phyloP scores from a whole-genome alignment of 352 stramenopile species.

The Globisporangium sylvaticum region DNA sequence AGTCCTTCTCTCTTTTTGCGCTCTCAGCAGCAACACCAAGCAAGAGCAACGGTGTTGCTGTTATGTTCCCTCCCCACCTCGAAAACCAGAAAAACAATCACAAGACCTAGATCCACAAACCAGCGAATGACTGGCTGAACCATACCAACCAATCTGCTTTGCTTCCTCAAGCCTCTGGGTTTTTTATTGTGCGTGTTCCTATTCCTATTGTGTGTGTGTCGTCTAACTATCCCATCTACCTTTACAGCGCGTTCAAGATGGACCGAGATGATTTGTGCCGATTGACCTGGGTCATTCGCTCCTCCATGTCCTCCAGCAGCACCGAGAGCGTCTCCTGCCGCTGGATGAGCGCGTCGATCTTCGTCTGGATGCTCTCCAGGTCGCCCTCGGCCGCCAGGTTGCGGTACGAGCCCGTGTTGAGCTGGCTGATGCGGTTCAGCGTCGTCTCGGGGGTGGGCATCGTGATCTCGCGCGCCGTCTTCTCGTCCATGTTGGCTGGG shows the following conservation, averaged over 20 bases:
- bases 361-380: conserved; percentile 70
- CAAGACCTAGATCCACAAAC: background rate
- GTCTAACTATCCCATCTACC: background rate
- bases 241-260: conserved; percentile 3
- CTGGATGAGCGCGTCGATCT: conserved; percentile 54
- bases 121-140: background rate
- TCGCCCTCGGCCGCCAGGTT: conserved; percentile 61
- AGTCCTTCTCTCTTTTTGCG: background rate
- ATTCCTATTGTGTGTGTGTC: conserved; percentile 1
- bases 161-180: background rate
- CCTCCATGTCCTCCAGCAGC: conserved; percentile 44
- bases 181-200: background rate
- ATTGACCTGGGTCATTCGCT: conserved; percentile 17
- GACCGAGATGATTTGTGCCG: conserved; percentile 10
- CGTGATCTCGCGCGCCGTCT: conserved; percentile 42
- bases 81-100: background rate
- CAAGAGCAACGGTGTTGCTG: background rate
- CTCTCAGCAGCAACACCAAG: conserved; percentile 6
- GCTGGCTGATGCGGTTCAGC: conserved; percentile 69
- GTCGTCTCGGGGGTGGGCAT: conserved; percentile 44
- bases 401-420: conserved; percentile 87
- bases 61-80: background rate
- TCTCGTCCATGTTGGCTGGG: conserved; percentile 38
- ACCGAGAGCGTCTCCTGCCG: conserved; percentile 44
- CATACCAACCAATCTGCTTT: background rate